A percentile compares a stretch with the other conserved stretches of the same genome.
Evolutionary conservation across 2,329 filamentous ascomycete species (phyloP).

Genomic region (Cordyceps cateniannulata): DNA sequence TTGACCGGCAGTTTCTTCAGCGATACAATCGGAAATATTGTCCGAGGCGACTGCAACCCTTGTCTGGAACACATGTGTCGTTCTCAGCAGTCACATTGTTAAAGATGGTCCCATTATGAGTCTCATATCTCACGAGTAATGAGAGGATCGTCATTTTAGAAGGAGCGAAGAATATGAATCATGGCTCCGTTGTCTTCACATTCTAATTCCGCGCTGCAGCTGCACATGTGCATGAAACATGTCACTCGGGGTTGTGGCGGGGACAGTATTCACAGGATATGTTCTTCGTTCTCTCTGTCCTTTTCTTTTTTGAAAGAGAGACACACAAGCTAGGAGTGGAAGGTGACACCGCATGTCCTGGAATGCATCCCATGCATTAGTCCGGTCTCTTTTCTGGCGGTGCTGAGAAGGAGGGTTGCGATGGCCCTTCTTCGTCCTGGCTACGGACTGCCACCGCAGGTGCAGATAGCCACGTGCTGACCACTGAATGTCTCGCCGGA

Average conservation of each 20-base stretch:
- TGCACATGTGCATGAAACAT: background rate
- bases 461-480: background rate
- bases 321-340: background rate
- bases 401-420: background rate
- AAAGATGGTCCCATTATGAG: background rate
- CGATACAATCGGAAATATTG: background rate
- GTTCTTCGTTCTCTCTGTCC: background rate
- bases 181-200: background rate
- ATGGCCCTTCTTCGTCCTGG: background rate
- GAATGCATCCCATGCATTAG: background rate
- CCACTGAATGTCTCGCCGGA: background rate
- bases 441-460: background rate
- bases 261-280: background rate
- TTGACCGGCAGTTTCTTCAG: background rate
- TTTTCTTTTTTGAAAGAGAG: background rate
- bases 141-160: background rate
- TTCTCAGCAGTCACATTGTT: background rate
- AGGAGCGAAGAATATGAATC: background rate
- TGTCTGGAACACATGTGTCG: background rate
- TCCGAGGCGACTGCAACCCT: background rate
- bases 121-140: background rate
- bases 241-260: background rate
- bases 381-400: background rate
- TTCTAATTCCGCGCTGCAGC: background rate
- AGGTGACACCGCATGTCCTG: background rate